Evolutionary conservation across 202 grass and related monocot species (phyloP).

Genomic region (Eragrostis tef): DNA sequence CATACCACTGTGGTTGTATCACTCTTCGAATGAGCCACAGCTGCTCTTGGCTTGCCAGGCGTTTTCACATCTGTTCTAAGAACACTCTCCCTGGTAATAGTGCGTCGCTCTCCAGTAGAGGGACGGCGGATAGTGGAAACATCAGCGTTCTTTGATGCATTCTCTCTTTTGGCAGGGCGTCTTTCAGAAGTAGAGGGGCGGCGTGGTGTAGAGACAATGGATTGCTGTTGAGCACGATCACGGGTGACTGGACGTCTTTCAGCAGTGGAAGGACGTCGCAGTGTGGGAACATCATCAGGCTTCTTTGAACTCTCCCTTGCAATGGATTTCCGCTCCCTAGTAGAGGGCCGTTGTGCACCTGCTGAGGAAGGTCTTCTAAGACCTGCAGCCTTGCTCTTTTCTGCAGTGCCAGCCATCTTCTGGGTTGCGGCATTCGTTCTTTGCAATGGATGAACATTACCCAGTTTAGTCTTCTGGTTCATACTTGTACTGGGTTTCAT

Average conservation of each 20-base stretch:
- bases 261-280: constrained; percentile 41
- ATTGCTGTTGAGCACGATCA: constrained; percentile 48
- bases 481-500: constrained; percentile 33
- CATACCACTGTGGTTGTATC: constrained; percentile 51
- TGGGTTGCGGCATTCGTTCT: constrained; percentile 41
- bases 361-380: constrained; percentile 61
- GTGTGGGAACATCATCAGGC: constrained; percentile 29
- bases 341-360: constrained; percentile 34
- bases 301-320: constrained; percentile 26
- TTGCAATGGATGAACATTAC: constrained; percentile 36
- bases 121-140: constrained; percentile 43
- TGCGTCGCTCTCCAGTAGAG: constrained; percentile 63
- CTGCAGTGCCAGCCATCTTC: constrained; percentile 38
- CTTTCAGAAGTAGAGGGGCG: constrained; percentile 56
- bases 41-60: constrained; percentile 43
- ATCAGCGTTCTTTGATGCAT: constrained; percentile 36
- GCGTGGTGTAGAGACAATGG: constrained; percentile 25
- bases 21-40: constrained; percentile 41
- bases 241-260: constrained; percentile 39
- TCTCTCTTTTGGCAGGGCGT: constrained; percentile 41
- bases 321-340: constrained; percentile 13
- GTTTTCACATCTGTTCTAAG: constrained; percentile 56
- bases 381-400: constrained; percentile 42
- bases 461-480: constrained; percentile 57
- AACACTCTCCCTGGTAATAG: constrained; percentile 56